A percentile compares a stretch with the other conserved stretches of the same genome.
Conservation (phyloP, 345 rosid genomes). For the Acer campestre region DNA sequence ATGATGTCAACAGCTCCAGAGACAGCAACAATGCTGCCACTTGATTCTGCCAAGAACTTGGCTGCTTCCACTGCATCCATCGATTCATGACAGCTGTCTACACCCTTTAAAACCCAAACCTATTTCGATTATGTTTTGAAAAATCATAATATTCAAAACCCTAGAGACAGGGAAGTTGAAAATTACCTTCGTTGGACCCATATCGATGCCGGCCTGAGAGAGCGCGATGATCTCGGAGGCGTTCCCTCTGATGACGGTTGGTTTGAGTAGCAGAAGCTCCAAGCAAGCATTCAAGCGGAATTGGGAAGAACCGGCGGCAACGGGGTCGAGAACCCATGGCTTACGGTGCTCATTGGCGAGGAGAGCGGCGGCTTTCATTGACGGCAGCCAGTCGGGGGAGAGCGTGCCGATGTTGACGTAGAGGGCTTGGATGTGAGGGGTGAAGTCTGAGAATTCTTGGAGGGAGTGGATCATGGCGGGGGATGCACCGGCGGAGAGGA, state of each 20-base stretch:
- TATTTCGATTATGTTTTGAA: too few relatives aligned
- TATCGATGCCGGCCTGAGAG: slow-evolving; percentile 59
- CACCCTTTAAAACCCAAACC: slow-evolving; percentile 48
- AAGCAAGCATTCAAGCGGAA: slow-evolving; percentile 76
- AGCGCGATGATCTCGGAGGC: slow-evolving; percentile 84
- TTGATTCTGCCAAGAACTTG: slow-evolving; percentile 61
- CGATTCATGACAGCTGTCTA: slow-evolving; percentile 78
- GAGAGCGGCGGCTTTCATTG: slow-evolving; percentile 74
- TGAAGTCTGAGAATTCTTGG: slow-evolving; percentile 74
- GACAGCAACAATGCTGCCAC: slow-evolving; percentile 70
- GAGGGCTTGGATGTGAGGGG: slow-evolving; percentile 63
- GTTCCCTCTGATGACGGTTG: slow-evolving; percentile 79
- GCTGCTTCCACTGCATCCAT: slow-evolving; percentile 84
- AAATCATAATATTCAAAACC: too few relatives aligned
- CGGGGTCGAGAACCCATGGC: slow-evolving; percentile 95
- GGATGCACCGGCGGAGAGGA: slow-evolving; percentile 85
- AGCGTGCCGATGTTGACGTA: slow-evolving; percentile 84
- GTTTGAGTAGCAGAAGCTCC: slow-evolving; percentile 66
- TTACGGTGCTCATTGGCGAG: slow-evolving; percentile 46
- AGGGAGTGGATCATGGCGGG: slow-evolving; percentile 88
- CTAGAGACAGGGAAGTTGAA: neutral
- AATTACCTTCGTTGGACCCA: slow-evolving; percentile 56
- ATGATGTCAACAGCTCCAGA: slow-evolving; percentile 74
- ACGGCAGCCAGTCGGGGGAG: slow-evolving; percentile 67
- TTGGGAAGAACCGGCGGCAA: slow-evolving; percentile 76